Percentiles rank a stretch among this genome's conserved stretches.
phyloP scores from a whole-genome alignment of 352 stramenopile genomes.

The Phytophthora citrophthora region DNA sequence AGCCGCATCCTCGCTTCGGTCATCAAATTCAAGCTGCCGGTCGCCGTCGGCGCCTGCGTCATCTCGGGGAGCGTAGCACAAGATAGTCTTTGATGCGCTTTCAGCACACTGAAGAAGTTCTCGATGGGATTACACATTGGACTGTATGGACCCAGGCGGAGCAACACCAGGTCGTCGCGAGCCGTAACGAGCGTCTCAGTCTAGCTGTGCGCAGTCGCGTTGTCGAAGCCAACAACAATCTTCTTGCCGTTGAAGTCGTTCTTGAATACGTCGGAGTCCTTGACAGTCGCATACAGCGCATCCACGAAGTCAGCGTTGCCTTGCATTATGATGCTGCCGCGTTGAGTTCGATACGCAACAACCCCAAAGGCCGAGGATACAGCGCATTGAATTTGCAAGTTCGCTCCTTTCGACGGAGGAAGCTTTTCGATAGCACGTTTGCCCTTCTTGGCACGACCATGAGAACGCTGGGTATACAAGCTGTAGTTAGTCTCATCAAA shows the following conservation, averaged over 20 bases:
- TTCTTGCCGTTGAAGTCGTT: neutral
- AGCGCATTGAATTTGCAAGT: slow-evolving; percentile 17
- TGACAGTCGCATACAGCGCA: slow-evolving; percentile 1
- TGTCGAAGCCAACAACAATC: slow-evolving; percentile 9
- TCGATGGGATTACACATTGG: slow-evolving; percentile 30
- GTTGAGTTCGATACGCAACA: neutral
- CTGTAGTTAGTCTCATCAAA: slow-evolving; percentile 27
- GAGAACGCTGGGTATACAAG: slow-evolving; percentile 6
- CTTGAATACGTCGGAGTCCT: neutral
- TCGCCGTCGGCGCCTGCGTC: neutral
- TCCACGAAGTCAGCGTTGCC: slow-evolving; percentile 9
- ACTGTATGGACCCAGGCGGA: slow-evolving; percentile 9
- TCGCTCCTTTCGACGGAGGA: neutral
- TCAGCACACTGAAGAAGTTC: slow-evolving; percentile 7
- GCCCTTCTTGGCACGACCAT: slow-evolving; percentile 2
- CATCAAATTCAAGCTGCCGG: neutral
- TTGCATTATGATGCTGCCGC: slow-evolving; percentile 9
- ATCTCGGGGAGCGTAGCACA: neutral
- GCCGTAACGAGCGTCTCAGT: neutral
- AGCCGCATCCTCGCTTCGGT: neutral
- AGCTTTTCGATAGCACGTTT: neutral
- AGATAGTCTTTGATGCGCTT: slow-evolving; percentile 6
- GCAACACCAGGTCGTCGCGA: slow-evolving; percentile 10
- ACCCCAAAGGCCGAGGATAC: neutral
- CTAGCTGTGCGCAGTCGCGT: slow-evolving; percentile 4